phyloP scores from a whole-genome alignment of 306 rosid genomes.

The Cicer cuneatum region DNA sequence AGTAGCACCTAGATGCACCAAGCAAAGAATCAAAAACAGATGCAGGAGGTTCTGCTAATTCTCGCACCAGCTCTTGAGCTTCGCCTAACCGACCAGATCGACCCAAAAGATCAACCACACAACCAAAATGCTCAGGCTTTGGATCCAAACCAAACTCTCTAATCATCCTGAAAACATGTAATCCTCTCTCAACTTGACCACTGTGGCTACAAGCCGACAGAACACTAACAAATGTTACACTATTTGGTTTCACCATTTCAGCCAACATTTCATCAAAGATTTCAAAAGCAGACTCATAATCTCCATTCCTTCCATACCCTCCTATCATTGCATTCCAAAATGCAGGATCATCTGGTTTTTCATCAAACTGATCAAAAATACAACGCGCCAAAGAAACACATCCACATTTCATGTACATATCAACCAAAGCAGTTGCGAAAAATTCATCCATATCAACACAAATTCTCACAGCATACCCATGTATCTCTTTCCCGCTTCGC shows the following conservation, averaged over 20 bases:
- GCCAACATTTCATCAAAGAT: conserved; percentile 59
- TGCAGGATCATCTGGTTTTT: conserved; percentile 66
- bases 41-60: conserved; percentile 61
- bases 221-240: conserved; percentile 67
- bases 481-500: conserved; percentile 65
- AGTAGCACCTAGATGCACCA: conserved; percentile 64
- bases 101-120: conserved; percentile 76
- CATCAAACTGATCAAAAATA: conserved; percentile 59
- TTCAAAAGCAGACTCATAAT: conserved; percentile 57
- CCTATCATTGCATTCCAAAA: conserved; percentile 82
- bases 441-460: conserved; percentile 53
- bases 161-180: conserved; percentile 63
- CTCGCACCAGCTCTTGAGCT: conserved; percentile 56
- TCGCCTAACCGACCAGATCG: conserved; percentile 65
- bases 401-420: conserved; percentile 79
- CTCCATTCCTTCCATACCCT: conserved; percentile 79
- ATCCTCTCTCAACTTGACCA: conserved; percentile 72
- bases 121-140: conserved; percentile 60
- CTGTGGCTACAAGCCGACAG: conserved; percentile 76
- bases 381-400: conserved; percentile 55
- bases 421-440: conserved; percentile 69
- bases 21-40: conserved; percentile 73
- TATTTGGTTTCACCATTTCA: conserved; percentile 62
- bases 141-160: conserved; percentile 64
- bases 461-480: conserved; percentile 59